Conservation (phyloP, 192 early-diverging fungal genomes). For the Mortierella antarctica region DNA sequence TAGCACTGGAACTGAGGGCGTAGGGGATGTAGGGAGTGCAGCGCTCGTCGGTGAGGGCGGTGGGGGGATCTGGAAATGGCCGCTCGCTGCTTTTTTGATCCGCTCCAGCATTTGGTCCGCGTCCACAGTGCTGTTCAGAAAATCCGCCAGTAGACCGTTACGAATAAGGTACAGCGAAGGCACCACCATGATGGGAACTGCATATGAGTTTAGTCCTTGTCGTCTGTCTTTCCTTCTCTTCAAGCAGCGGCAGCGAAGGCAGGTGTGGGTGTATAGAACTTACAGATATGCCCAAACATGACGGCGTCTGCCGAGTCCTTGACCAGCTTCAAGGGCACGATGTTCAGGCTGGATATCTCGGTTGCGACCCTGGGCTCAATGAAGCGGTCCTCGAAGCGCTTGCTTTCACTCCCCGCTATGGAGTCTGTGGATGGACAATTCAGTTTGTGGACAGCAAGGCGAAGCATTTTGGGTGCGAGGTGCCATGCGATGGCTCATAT, state of each 20-base stretch:
- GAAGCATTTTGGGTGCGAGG: background rate
- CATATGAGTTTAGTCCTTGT: background rate
- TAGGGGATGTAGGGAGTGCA: background rate
- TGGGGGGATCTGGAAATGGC: constrained; percentile 42
- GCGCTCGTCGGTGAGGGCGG: constrained; percentile 5
- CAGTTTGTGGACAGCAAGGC: background rate
- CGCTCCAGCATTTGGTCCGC: constrained; percentile 37
- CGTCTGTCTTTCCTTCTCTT: background rate
- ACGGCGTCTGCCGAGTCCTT: constrained; percentile 34
- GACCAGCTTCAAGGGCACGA: constrained; percentile 28
- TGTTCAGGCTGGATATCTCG: constrained; percentile 8
- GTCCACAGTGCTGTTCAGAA: constrained; percentile 43
- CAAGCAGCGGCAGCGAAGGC: background rate
- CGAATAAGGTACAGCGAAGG: constrained; percentile 43
- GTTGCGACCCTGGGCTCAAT: background rate
- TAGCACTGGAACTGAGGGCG: background rate
- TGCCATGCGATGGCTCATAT: background rate
- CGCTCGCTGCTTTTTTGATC: constrained; percentile 25
- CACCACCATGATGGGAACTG: constrained; percentile 47
- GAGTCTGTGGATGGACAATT: background rate
- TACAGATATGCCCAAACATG: constrained; percentile 54
- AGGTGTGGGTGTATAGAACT: background rate
- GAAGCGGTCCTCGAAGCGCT: constrained; percentile 36
- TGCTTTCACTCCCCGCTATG: constrained; percentile 17
- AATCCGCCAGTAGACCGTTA: constrained; percentile 43